Percentiles rank a stretch among this genome's conserved stretches.
phyloP scores from a whole-genome alignment of 176 grass and related monocot genomes.

The Bothriochloa decipiens region DNA sequence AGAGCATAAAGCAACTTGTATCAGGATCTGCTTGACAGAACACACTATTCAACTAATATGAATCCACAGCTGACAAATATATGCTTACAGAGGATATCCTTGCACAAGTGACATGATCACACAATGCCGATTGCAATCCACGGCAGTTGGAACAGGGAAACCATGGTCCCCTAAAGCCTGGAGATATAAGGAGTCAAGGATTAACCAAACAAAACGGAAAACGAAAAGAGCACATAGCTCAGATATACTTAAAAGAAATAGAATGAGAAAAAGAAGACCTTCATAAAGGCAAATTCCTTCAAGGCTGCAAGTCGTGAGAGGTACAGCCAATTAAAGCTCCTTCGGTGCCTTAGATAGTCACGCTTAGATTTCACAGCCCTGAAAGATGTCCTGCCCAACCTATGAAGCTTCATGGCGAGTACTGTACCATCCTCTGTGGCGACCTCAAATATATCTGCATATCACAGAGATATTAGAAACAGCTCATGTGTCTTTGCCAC shows the following conservation, averaged over 20 bases:
- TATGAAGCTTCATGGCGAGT: slow-evolving; percentile 94
- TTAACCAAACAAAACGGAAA: slow-evolving; percentile 13
- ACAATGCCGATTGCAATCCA: slow-evolving; percentile 91
- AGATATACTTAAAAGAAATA: background rate
- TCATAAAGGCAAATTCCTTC: slow-evolving; percentile 98
- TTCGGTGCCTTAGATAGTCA: slow-evolving; percentile 83
- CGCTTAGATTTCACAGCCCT: slow-evolving; percentile 96
- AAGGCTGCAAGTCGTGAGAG: slow-evolving; percentile 80
- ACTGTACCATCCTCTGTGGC: slow-evolving; percentile 82
- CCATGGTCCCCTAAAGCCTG: slow-evolving; percentile 88
- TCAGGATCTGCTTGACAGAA: background rate
- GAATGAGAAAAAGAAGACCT: slow-evolving; percentile 38
- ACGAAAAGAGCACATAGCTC: background rate
- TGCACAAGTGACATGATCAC: slow-evolving; percentile 94
- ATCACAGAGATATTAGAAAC: background rate
- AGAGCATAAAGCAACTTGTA: slow-evolving; percentile 15
- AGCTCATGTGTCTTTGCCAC: background rate
- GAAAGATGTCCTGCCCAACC: slow-evolving; percentile 91
- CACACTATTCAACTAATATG: background rate
- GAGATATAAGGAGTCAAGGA: slow-evolving; percentile 1
- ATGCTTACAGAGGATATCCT: slow-evolving; percentile 89
- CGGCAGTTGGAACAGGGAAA: slow-evolving; percentile 87
- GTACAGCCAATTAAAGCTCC: slow-evolving; percentile 88
- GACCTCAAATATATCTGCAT: slow-evolving; percentile 92
- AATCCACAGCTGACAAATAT: background rate